Base-by-base conservation (phyloP, 2,329 filamentous ascomycete genomes). In the Hyphodiscus sp. region DNA sequence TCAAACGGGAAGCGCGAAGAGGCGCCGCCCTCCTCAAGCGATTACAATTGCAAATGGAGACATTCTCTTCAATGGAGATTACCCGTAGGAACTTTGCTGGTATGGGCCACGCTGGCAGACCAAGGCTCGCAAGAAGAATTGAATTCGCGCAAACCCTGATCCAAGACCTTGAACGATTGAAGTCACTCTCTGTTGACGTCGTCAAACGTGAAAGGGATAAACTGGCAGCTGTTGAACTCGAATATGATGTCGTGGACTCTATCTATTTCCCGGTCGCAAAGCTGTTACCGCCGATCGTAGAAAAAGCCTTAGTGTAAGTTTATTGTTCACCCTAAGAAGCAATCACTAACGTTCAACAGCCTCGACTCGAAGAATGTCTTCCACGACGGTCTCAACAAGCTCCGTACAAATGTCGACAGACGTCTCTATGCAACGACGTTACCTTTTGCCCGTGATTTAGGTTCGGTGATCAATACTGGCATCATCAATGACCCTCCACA, bases 11-110 rank as follows among this genome's bases (percentile, higher is more conserved):
- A 70, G 89, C 92, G 57, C 84, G 94, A 33, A 81, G 94, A 54
- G 94, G 94, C 46, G 94, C 94, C 29, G 90, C 94, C 3, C 76
- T 99, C 52, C 79, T 99, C 55, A 97, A 97, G 72, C 84, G 94
- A 38, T 77, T 99, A 19, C 94, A 99, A 69, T 74, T 97, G 53
- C 91, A 96, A 69, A 87, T 96, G 79, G 92, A 97, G 70, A 89
- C 90, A 0, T 99, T 97, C 70, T 92, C 92, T 7, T 96, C 91
- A 0, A 96, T 96, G 87, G 94, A 99, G 71, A 85, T 99, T 60
- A 96, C 94, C 1, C 82, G 94, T 50, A 86, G 94, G 55, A 92
- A 97, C 70, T 99, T 96, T 70, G 87, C 87, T n/a, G 86, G 87
- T 41, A 96, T 97, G 89, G 94, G 94, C 7, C 84, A 87, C 42